phyloP scores from a whole-genome alignment of 371 early-diverging fungal genomes.

The Syncephalis plumigaleata region DNA sequence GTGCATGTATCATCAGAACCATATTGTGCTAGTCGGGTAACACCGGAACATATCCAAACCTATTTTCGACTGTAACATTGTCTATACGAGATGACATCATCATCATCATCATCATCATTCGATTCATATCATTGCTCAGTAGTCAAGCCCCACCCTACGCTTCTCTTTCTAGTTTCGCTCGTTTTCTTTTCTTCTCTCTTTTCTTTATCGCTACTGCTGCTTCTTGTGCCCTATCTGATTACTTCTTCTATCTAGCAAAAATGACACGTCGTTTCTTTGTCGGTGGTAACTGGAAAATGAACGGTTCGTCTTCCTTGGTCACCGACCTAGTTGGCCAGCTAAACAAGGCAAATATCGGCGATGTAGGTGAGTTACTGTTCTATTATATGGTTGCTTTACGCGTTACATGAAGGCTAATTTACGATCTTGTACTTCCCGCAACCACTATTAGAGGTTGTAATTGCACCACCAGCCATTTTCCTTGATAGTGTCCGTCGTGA shows the following conservation, averaged over 20 bases:
- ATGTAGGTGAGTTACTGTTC: constrained; percentile 14
- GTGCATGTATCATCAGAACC: too few species aligned
- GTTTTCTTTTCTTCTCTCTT: not conserved
- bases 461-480: constrained; percentile 93
- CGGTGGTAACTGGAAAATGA: constrained; percentile 89
- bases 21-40: too few species aligned
- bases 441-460: constrained; percentile 68
- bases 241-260: constrained; percentile 3
- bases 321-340: constrained; percentile 53
- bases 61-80: too few species aligned
- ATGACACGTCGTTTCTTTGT: constrained; percentile 12
- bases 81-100: too few species aligned
- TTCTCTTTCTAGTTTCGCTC: not conserved
- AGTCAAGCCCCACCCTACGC: too few species aligned
- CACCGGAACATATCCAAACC: too few species aligned
- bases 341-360: constrained; percentile 34
- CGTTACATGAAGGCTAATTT: constrained; percentile 6
- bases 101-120: not conserved
- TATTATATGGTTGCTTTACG: constrained; percentile 5
- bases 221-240: too few species aligned
- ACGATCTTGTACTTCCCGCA: not conserved
- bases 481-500: constrained; percentile 60
- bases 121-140: not conserved
- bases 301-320: constrained; percentile 61
- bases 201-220: not conserved